Base-by-base conservation (phyloP, 768 basidiomycete genomes). In the Pilatotrama ljubarskyi region DNA sequence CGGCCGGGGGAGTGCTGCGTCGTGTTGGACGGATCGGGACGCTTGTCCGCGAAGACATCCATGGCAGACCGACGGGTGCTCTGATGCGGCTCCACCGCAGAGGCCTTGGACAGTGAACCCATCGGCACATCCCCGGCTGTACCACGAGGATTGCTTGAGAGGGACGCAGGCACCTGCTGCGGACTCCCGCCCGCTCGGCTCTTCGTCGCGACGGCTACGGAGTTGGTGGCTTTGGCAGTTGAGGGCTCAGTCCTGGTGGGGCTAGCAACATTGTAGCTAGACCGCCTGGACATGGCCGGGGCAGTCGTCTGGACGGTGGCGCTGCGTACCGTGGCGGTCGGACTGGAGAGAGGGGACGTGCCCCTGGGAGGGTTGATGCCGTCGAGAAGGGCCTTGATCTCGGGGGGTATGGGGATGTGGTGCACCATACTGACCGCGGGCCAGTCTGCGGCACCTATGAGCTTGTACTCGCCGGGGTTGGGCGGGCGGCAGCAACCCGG, bases 401-500 rank as follows among this genome's bases (percentile, higher is more conserved):
- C 87, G 13, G 78, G 69, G 17, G 91, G 91, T 61, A 92, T 90
- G 54, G 86, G 80, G 55, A 92, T 77, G 59, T 82, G 81, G 68
- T 93, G 88, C 11, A 92, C 84, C 62, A 82, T 79, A 73, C 84
- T 87, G 71, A 93, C 90, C 29, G 89, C 83, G 64, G 80, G 84
- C 91, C 91, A 94, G 72, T 92, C 91, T 3, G 87, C 86, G 51
- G 85, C 80, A 20, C 81, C 83, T 57, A 93, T 86, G 64, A 81
- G 70, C 63, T 80, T 79, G 66, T 82, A 79, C 72, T 93, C 91
- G 55, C 69, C 75, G 17, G 77, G 65, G 26, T 74, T 74, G 1
- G 91, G 91, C 0, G 90, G 77, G n/a, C 90, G 85, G 78, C 91
- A 94, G 77, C 91, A 94, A 38, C 91, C 91, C 41, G 92, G 92